Evolutionary conservation across 1,284 basidiomycete species (phyloP), one percentile per base, ranked within the genome.

Genomic region (Coriolopsis trogii): DNA sequence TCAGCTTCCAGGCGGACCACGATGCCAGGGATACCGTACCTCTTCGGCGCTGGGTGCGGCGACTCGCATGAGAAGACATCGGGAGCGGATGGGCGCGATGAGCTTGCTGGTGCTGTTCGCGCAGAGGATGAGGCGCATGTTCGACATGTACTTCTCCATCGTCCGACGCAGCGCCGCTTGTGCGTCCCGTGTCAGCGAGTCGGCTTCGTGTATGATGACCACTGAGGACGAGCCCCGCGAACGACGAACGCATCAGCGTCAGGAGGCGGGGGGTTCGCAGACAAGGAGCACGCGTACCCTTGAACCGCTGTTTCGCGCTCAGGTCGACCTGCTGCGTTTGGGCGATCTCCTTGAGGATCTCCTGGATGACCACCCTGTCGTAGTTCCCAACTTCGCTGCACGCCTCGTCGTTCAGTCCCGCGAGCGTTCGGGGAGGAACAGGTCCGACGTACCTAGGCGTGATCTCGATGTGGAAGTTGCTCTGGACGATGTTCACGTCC

Each of bases 71-170:
- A 99, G 80, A 38, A 99, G 77, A 74, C 97, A 99, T 47, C 96
- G 85, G 76, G 90, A 93, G 67, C 93, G 89, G 68, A 99, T 99
- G 2, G 96, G 97, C 1, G 95, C 95, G 66, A 99, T 99, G 56
- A 99, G 90, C 63, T 91, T 91, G 67, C 91, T 92, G 3, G 97
- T 98, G 67, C 92, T 95, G 71, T 94, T 97, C n/a, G 96, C 94
- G 69, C 96, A 98, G 10, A 99, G 82, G 63, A 99, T 96, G 60
- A 99, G 86, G 40, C 97, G 87, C 82, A 99, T 83, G 70, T 98
- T 99, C 41, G 86, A 87, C 91, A 98, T 98, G 77, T 98, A 99
- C 71, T 98, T 96, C 66, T 99, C 96, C 96, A 99, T 99, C 3
- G 96, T 99, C 52, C 97, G 82, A 64, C 97, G 88, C 37, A 99